Conservation (phyloP, 2,329 filamentous ascomycete genomes). For the Penicillium sp. region DNA sequence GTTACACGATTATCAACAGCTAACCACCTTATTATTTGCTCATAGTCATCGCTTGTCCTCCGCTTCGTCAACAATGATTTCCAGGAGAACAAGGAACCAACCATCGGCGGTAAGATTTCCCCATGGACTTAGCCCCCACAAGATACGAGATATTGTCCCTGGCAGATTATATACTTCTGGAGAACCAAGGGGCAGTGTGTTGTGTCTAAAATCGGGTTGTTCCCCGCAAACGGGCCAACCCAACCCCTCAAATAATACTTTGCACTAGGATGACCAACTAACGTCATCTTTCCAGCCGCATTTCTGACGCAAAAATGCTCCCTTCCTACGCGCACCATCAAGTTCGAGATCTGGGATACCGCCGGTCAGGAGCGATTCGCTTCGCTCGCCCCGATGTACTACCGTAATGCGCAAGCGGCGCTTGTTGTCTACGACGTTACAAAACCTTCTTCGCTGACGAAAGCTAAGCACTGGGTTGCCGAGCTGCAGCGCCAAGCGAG, state of each 20-base stretch:
- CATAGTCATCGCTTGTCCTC: conserved; percentile 89
- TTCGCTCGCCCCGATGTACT: conserved; percentile 97
- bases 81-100: conserved; percentile 99
- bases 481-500: conserved; percentile 95
- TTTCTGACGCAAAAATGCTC: conserved; percentile 99
- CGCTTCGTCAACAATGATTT: conserved; percentile 99
- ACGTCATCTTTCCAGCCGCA: conserved; percentile 60
- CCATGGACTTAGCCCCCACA: neutral
- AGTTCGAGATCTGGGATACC: conserved; percentile 95
- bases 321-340: conserved; percentile 75
- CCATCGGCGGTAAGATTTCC: conserved; percentile 75
- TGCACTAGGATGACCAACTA: conserved; percentile 9
- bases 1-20: conserved; percentile 8
- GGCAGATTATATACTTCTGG: neutral
- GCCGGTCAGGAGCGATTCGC: conserved; percentile 97
- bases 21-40: conserved; percentile 5
- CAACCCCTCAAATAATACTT: neutral
- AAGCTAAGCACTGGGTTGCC: conserved; percentile 98
- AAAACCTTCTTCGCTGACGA: conserved; percentile 89
- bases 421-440: conserved; percentile 99
- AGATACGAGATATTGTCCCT: neutral
- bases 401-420: conserved; percentile 95
- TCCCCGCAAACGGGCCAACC: neutral
- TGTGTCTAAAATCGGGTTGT: neutral
- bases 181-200: neutral